Base-by-base conservation (phyloP, 1,284 basidiomycete species). In the Ustilago bromivora region DNA sequence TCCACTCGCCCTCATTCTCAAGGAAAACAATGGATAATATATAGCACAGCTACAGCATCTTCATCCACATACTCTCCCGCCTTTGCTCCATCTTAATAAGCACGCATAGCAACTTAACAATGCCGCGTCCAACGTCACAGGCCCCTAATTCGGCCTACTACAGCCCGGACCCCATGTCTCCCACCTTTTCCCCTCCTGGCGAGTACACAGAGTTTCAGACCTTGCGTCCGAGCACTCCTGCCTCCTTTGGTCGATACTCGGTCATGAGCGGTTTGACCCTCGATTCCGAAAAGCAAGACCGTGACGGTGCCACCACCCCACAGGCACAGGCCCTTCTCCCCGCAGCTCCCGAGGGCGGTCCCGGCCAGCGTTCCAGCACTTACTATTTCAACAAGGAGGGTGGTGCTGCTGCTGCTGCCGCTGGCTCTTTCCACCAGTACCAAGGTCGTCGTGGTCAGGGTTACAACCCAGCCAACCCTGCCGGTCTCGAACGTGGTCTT, bases 301-400 rank as follows among this genome's bases (percentile, higher is more conserved):
- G 53, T n/a, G 65, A 64, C 3, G 65, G 65, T 47, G 53, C 69
- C 17, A 17, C 46, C 28, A 62, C 74, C 28, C 61, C 64, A n/a
- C 58, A 66, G 36, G 61, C 66, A 61, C 65, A 73, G 47, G 63
- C 56, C 11, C 67, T 77, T 32, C 41, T 77, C 38, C 4, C 56
- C 13, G 53, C 40, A n/a, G 65, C 43, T 19, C n/a, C 43, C n/a
- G n/a, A 66, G 5, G 47, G 62, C 32, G 32, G 17, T 28, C 23
- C 13, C 15, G 60, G 28, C 10, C 54, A 71, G 7, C 58, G 57
- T 3, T 64, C 61, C 36, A 71, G 69, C 65, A 72, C 78, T 32
- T 78, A 80, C 67, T 80, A 79, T 51, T 79, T 76, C 36, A 60
- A 73, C 60, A 80, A 80, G 65, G 69, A 80, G 17, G 78, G 68